Percentiles rank a stretch among this genome's conserved stretches.
phyloP scores from a whole-genome alignment of 2,329 filamentous ascomycete genomes.

The Alternaria sp. region DNA sequence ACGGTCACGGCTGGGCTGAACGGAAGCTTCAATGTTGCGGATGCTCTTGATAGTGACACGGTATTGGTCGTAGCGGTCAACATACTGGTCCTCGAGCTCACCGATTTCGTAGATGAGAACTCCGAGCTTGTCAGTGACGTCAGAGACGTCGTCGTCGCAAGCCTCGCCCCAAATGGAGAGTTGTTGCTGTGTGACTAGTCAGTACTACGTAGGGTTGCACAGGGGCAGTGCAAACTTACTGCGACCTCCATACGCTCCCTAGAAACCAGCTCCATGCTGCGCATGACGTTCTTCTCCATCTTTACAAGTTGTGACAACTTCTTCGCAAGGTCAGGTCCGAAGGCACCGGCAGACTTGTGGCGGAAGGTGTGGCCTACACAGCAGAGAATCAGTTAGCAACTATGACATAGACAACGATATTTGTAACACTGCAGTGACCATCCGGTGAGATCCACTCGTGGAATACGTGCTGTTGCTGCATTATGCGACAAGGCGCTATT shows the following conservation, averaged over 20 bases:
- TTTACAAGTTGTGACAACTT: slow-evolving; percentile 98
- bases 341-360: slow-evolving; percentile 77
- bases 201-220: slow-evolving; percentile 21
- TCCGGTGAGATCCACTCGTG: not conserved
- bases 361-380: slow-evolving; percentile 72
- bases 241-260: slow-evolving; percentile 98
- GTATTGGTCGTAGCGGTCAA: slow-evolving; percentile 99
- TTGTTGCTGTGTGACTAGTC: slow-evolving; percentile 76
- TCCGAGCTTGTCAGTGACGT: slow-evolving; percentile 98
- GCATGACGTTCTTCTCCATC: slow-evolving; percentile 99
- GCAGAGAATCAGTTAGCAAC: slow-evolving; percentile 16
- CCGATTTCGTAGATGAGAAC: slow-evolving; percentile 98
- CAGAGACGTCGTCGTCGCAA: slow-evolving; percentile 96
- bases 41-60: slow-evolving; percentile 99
- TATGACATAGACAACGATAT: not conserved
- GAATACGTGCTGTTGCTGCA: not conserved
- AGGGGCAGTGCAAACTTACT: slow-evolving; percentile 65
- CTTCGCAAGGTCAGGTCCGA: slow-evolving; percentile 89
- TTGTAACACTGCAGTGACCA: not conserved
- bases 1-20: slow-evolving; percentile 97
- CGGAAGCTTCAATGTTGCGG: slow-evolving; percentile 97
- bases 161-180: slow-evolving; percentile 96
- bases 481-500: not conserved
- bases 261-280: slow-evolving; percentile 92
- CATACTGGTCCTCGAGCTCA: slow-evolving; percentile 96